Percentiles rank a stretch among this genome's conserved stretches.
These are phyloP conservation scores for Berkeleyomyces basicola DNA, from an alignment of 2,329 filamentous ascomycete genomes.

Conservation along the genomic window DNA sequence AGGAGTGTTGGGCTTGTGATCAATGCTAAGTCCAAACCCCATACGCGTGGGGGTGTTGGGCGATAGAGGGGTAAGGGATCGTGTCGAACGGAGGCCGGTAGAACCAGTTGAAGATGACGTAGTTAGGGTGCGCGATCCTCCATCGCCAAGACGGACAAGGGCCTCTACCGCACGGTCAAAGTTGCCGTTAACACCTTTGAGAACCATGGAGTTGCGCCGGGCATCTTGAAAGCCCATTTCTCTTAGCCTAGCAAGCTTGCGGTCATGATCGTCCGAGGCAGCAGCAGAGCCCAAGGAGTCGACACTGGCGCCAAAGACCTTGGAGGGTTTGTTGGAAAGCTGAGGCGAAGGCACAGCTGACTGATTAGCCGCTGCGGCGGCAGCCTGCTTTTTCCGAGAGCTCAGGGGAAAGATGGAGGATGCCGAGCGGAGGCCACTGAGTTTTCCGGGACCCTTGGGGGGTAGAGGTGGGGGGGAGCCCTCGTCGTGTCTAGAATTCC, in stretches of 20 bases:
- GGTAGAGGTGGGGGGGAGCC: slow-evolving; percentile 39
- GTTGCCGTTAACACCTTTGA: slow-evolving; percentile 72
- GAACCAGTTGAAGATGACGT: slow-evolving; percentile 7
- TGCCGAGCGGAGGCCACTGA: slow-evolving; percentile 35
- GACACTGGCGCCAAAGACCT: slow-evolving; percentile 53
- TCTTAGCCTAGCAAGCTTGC: slow-evolving; percentile 58
- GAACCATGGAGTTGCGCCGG: slow-evolving; percentile 60
- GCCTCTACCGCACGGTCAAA: slow-evolving; percentile 75
- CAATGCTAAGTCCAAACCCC: slow-evolving; percentile 20
- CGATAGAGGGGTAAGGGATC: slow-evolving; percentile 39
- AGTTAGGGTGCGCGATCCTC: slow-evolving; percentile 26
- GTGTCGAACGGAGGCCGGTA: slow-evolving; percentile 26
- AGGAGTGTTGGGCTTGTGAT: slow-evolving; percentile 19
- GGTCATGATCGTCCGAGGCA: slow-evolving; percentile 44
- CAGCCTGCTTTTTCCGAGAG: slow-evolving; percentile 36
- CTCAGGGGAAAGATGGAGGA: slow-evolving; percentile 53
- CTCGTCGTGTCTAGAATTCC: slow-evolving; percentile 38
- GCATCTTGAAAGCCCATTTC: slow-evolving; percentile 89
- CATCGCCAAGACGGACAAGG: slow-evolving; percentile 67
- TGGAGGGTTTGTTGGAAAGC: slow-evolving; percentile 46
- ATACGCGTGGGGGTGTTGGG: slow-evolving; percentile 19
- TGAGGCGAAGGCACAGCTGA: slow-evolving; percentile 20
- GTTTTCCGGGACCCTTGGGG: slow-evolving; percentile 46
- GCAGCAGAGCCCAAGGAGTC: slow-evolving; percentile 24
- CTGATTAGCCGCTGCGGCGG: slow-evolving; percentile 19